Evolutionary conservation across 495 filamentous ascomycete species (phyloP).

Genomic region (Glutinoglossum americanum): DNA sequence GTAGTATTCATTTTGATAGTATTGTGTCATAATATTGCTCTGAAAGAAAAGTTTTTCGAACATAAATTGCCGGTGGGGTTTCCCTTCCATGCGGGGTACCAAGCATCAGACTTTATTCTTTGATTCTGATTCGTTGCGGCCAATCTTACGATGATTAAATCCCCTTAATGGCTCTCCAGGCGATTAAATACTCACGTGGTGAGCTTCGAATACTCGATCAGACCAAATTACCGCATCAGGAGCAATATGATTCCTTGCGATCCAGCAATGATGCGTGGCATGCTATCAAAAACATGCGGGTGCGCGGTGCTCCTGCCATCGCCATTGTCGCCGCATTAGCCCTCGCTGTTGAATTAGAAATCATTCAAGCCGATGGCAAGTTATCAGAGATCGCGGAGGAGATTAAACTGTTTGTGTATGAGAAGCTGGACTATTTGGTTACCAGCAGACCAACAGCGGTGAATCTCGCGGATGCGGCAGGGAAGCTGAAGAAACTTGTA

Average conservation of each 20-base stretch:
- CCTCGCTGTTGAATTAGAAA: conserved; percentile 50
- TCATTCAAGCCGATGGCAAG: conserved; percentile 4
- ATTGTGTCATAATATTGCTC: too few species aligned
- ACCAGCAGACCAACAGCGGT: conserved; percentile 84
- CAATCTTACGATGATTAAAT: too few species aligned
- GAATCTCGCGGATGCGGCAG: conserved; percentile 75
- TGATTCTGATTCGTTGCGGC: too few species aligned
- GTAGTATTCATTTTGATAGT: too few species aligned
- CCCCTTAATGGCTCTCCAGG: conserved; percentile 41
- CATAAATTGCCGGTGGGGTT: too few species aligned
- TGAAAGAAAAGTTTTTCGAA: too few species aligned
- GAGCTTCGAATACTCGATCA: conserved; percentile 77
- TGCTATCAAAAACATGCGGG: conserved; percentile 84
- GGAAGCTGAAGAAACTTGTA: conserved; percentile 45
- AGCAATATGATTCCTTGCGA: conserved; percentile 52
- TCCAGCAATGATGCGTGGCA: conserved; percentile 71
- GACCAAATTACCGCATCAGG: conserved; percentile 67
- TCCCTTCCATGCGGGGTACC: too few species aligned
- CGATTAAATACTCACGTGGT: conserved; percentile 66
- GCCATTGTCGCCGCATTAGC: conserved; percentile 87
- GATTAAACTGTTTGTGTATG: conserved; percentile 40
- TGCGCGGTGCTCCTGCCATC: conserved; percentile 85
- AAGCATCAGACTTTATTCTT: too few species aligned
- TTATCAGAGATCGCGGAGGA: conserved; percentile 28
- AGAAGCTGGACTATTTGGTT: conserved; percentile 62